A percentile compares a stretch with the other conserved stretches of the same genome.
Conservation (phyloP, 805 yeast species). For the Ogataea dorogensis region DNA sequence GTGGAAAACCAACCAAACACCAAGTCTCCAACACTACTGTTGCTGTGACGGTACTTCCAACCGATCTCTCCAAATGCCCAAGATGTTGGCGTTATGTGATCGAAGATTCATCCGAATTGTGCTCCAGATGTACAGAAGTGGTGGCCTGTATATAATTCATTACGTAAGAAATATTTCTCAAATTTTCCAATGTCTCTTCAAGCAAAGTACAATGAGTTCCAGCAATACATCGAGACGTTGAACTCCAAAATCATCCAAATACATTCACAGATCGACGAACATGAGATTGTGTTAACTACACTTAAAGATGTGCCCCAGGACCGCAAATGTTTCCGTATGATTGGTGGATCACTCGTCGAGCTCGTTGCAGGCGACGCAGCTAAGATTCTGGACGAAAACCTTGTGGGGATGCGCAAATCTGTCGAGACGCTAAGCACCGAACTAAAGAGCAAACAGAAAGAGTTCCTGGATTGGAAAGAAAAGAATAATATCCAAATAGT, state of each 20-base stretch:
- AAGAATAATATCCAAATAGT: conserved; percentile 51
- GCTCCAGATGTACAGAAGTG: conserved; percentile 61
- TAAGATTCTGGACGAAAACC: conserved; percentile 57
- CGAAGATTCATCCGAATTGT: conserved; percentile 48
- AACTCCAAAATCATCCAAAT: conserved; percentile 47
- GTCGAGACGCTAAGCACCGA: conserved; percentile 40
- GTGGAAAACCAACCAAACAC: conserved; percentile 29
- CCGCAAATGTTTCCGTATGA: conserved; percentile 87
- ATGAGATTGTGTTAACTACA: conserved; percentile 58
- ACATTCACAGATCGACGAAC: conserved; percentile 46
- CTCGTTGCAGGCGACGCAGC: conserved; percentile 75
- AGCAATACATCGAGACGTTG: conserved; percentile 45
- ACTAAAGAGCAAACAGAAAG: conserved; percentile 38
- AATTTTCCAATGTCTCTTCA: conserved; percentile 34
- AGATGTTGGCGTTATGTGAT: conserved; percentile 89
- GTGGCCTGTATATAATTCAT: conserved; percentile 19
- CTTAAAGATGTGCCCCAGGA: conserved; percentile 48
- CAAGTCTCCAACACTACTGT: conserved; percentile 33
- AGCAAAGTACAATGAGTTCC: conserved; percentile 49
- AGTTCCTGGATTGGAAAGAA: conserved; percentile 48
- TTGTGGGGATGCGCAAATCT: conserved; percentile 45
- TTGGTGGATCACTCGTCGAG: conserved; percentile 89
- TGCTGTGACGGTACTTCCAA: conserved; percentile 38
- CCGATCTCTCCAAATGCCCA: conserved; percentile 65
- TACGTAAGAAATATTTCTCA: background rate